Evolutionary conservation across 257 asterid genomes (phyloP).

Genomic region (Ehretia macrophylla): DNA sequence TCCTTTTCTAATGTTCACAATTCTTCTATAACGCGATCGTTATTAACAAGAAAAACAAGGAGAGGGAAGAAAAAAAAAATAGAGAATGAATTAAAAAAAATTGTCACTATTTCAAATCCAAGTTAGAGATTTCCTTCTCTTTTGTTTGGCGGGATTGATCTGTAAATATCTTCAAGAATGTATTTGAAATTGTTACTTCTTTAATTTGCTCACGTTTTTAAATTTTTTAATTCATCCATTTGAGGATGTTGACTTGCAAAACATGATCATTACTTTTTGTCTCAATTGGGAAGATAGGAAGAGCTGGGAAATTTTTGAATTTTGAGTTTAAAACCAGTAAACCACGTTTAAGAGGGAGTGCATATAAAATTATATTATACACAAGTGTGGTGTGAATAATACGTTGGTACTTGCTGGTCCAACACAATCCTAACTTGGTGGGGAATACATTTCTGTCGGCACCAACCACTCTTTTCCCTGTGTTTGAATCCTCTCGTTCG

Average conservation of each 20-base stretch:
- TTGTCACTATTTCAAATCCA: not conserved
- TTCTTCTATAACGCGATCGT: too few relatives aligned
- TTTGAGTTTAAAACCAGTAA: not conserved
- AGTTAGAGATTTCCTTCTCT: not conserved
- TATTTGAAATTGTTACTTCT: too few relatives aligned
- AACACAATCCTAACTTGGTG: not conserved
- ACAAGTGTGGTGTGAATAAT: not conserved
- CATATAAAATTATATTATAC: not conserved
- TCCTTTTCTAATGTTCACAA: too few relatives aligned
- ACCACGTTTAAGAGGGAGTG: not conserved
- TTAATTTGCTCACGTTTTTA: too few relatives aligned
- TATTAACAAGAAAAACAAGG: too few relatives aligned
- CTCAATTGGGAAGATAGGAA: not conserved
- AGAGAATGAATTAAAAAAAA: too few relatives aligned
- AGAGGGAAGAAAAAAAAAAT: too few relatives aligned
- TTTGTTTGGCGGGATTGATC: not conserved
- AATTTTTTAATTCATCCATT: not conserved
- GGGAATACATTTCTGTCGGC: not conserved
- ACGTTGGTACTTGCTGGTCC: not conserved
- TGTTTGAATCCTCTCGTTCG: too few relatives aligned
- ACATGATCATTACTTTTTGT: not conserved
- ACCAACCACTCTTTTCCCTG: too few relatives aligned
- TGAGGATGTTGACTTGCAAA: not conserved
- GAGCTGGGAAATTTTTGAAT: too few relatives aligned
- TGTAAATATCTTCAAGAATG: not conserved